Base-by-base conservation (phyloP, 805 yeast species). In the Suhomyces emberorum region DNA sequence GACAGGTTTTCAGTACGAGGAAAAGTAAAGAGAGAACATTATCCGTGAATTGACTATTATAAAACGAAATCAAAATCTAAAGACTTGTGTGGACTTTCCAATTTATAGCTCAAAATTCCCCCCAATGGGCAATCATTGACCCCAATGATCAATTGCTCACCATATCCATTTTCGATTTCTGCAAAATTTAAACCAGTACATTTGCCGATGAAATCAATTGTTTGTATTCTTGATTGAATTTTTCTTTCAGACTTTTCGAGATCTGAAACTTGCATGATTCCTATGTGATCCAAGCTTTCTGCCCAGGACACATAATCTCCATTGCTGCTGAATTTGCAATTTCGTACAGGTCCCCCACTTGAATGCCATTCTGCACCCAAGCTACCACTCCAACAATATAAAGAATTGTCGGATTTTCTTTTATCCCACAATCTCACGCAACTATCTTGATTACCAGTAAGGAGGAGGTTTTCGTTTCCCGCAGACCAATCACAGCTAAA, bases 391-490 rank as follows among this genome's bases (percentile, higher is more conserved):
- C 70, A 66, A 28, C 63, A 45, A 40, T 48, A 53, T 11, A 59
- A 30, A 15, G 58, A 50, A 32, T 43, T 34, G 4, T 44, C 40
- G n/a, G 55, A 27, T 36, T 45, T 57, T 32, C 85, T 49, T 27
- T 65, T 51, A 53, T 79, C 84, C 67, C 73, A 77, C 7, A 77
- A 44, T 27, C 76, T 58, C 9, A 77, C 69, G 7, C 79, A 69
- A 2, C 79, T 72, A 52, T 79, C 85, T 51, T 79, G 84, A 47
- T 70, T 75, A 4, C 84, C 84, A 0, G 82, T 72, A 4, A 76
- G 71, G 12, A 79, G 43, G 4, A 61, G 46, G 31, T 69, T 55
- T 10, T 68, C 75, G 42, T 69, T 59, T 4, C 37, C 33, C 1
- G 63, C 58, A 2, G 65, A 61, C 83, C 84, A 79, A 46, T 77